phyloP scores from a whole-genome alignment of 2,329 filamentous ascomycete genomes.

The Pestalotiopsis sp. region DNA sequence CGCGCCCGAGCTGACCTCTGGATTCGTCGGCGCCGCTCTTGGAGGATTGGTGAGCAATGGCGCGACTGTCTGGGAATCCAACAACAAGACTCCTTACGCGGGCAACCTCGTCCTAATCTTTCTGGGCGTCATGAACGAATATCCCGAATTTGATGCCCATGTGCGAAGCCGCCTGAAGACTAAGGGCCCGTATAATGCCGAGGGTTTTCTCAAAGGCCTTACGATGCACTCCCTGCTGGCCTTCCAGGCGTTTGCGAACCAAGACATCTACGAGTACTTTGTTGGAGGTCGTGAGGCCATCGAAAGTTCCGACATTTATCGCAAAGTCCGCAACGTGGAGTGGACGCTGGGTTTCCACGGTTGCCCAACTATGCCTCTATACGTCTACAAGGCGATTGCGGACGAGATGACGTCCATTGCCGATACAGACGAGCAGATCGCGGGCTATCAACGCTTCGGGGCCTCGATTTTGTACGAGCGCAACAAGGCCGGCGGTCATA shows the following conservation, averaged over 20 bases:
- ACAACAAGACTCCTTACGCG: neutral
- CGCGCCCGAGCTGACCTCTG: neutral
- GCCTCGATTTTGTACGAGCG: neutral
- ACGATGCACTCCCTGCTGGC: neutral
- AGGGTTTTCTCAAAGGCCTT: neutral
- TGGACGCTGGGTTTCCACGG: conserved; percentile 35
- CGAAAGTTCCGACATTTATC: neutral
- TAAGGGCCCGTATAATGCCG: neutral
- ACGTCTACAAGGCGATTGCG: conserved; percentile 50
- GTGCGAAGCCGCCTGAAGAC: neutral
- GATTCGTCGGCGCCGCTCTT: neutral
- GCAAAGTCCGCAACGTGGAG: conserved; percentile 30
- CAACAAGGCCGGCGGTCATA: neutral
- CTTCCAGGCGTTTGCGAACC: neutral
- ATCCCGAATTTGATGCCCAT: neutral
- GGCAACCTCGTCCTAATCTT: neutral
- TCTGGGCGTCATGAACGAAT: neutral
- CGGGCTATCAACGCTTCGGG: neutral
- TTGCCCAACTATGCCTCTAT: conserved; percentile 47
- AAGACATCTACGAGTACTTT: conserved; percentile 4
- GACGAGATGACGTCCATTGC: neutral
- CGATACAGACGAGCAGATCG: neutral
- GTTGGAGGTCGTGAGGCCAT: neutral
- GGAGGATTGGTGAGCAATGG: neutral
- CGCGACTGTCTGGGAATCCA: neutral